Percentiles rank a stretch among this genome's conserved stretches.
Conservation (phyloP, 306 rosid genomes). For the Medicago lupulina region DNA sequence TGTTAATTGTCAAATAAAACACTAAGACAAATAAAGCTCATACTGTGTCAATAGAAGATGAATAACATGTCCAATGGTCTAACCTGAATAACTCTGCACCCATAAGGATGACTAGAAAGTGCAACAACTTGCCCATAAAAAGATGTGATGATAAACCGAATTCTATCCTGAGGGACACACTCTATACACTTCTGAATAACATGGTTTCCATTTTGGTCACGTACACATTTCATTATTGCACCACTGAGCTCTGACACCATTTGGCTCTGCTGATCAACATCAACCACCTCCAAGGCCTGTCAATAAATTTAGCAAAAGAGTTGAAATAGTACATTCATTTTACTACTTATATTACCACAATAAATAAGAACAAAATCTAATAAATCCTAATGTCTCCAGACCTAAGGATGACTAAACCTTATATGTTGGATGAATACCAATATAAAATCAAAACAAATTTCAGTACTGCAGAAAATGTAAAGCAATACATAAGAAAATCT, state of each 20-base stretch:
- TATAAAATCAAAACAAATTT: conserved; percentile 32
- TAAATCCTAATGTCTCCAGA: conserved; percentile 28
- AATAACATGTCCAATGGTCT: conserved; percentile 29
- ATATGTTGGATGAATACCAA: conserved; percentile 13
- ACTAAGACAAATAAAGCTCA: conserved; percentile 38
- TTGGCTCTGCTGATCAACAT: conserved; percentile 74
- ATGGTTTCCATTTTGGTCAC: conserved; percentile 97
- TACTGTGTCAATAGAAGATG: conserved; percentile 21
- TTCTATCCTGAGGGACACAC: conserved; percentile 87
- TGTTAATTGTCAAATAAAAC: conserved; percentile 35
- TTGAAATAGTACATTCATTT: conserved; percentile 27
- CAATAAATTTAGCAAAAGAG: conserved; percentile 35
- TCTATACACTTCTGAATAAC: conserved; percentile 95
- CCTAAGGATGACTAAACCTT: conserved; percentile 21
- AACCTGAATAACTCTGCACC: conserved; percentile 99
- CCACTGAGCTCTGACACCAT: conserved; percentile 93
- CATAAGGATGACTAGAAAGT: conserved; percentile 96
- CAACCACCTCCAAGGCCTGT: conserved; percentile 96
- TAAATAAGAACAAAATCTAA: conserved; percentile 8
- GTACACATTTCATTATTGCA: conserved; percentile 88
- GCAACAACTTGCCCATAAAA: conserved; percentile 94
- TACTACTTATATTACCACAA: conserved; percentile 3
- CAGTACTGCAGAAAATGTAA: conserved; percentile 34
- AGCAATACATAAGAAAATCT: conserved; percentile 30
- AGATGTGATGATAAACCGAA: conserved; percentile 85